Base-by-base conservation (phyloP, 2,329 filamentous ascomycete species). In the Polychaeton citri region DNA sequence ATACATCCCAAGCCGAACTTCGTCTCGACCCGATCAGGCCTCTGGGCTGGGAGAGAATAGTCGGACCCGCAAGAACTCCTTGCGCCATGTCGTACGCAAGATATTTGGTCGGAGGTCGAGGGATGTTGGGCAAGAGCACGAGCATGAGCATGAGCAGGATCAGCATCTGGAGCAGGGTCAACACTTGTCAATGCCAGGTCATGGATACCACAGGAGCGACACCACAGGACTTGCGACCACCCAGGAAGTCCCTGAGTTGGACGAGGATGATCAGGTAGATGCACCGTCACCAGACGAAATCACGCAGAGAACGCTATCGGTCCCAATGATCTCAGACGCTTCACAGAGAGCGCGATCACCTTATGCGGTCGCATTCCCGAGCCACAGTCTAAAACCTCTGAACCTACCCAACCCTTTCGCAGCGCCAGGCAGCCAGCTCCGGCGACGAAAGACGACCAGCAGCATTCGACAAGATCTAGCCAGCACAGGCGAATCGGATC, bases 291-390 rank as follows among this genome's bases (percentile, higher is more conserved):
- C 13, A 5, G 30, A 32, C 21, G 30, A 32, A 30, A 38, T 33
- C n/a, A 38, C 43, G 6, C 42, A 44, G n/a, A 39, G 45, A 17
- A 43, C 38, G 12, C 36, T 44, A 2, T 51, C 51, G 10, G 45
- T 44, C 12, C 50, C 51, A 12, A 24, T 36, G 17, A 34, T 44
- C 5, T 39, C 42, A 12, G 34, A 38, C 24, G 36, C 20, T 13
- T 33, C 19, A 18, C 37, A 30, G 17, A 18, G 35, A 21, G 38
- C 46, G 30, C 47, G 44, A 21, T 57, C 55, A 3, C 52, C 56
- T 3, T 55, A 54, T 40, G 56, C 56, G 5, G 48, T 58, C 5
- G 48, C 56, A 16, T 59, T 59, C 36, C 57, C 57, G 28, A 57
- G 54, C 35, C 49, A 53, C 1, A 43, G 46, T 15, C 41, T 59